A percentile compares a stretch with the other conserved stretches of the same genome.
phyloP scores from a whole-genome alignment of 2,329 filamentous ascomycete genomes.

The Kalmusia sp. region DNA sequence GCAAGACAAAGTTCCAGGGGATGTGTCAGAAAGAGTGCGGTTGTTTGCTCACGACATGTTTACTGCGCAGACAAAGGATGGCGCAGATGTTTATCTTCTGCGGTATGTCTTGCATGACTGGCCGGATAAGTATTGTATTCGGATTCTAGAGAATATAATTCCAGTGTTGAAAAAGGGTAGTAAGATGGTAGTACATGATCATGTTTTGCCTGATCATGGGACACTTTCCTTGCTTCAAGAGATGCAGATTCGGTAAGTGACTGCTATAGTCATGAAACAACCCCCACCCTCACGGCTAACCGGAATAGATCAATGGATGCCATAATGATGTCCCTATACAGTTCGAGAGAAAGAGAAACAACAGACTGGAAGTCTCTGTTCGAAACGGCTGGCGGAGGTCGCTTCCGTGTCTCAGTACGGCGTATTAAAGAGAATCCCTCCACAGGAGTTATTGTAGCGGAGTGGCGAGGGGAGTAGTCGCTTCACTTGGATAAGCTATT shows the following conservation, averaged over 20 bases:
- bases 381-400: neutral
- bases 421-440: slow-evolving; percentile 9
- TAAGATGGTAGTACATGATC: slow-evolving; percentile 3
- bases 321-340: slow-evolving; percentile 13
- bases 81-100: slow-evolving; percentile 56
- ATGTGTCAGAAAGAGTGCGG: neutral
- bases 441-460: slow-evolving; percentile 8
- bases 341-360: slow-evolving; percentile 8
- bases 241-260: slow-evolving; percentile 9
- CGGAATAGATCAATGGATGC: slow-evolving; percentile 10
- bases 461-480: slow-evolving; percentile 8
- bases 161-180: slow-evolving; percentile 4
- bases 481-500: too few relatives aligned
- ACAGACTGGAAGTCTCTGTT: slow-evolving; percentile 16
- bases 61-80: slow-evolving; percentile 10
- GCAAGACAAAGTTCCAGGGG: slow-evolving; percentile 1
- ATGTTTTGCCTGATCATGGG: neutral
- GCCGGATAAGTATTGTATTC: slow-evolving; percentile 9
- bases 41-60: slow-evolving; percentile 20
- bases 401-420: slow-evolving; percentile 1
- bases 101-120: slow-evolving; percentile 64
- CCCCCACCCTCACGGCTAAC: too few relatives aligned
- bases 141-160: slow-evolving; percentile 4
- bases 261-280: neutral
- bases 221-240: neutral